Percentiles rank a stretch among this genome's conserved stretches.
These are phyloP conservation scores for Pseudocohnilembus persalinus DNA, from an alignment of 169 alveolate species.

Conservation along the genomic window DNA sequence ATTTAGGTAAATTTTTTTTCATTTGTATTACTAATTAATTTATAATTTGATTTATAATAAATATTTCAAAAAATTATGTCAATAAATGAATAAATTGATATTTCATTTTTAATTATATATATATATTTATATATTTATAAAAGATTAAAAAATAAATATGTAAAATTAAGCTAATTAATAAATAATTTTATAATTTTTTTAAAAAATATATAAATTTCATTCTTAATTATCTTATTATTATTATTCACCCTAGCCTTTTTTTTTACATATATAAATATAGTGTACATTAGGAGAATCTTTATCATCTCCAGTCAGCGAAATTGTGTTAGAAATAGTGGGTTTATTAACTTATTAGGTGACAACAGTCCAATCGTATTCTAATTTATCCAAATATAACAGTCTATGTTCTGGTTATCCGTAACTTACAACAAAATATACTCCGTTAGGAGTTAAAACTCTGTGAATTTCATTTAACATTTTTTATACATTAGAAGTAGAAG, in stretches of 20 bases:
- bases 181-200: too few relatives aligned
- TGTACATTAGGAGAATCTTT: constrained; percentile 69
- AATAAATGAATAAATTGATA: too few relatives aligned
- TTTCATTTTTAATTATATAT: too few relatives aligned
- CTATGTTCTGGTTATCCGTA: constrained; percentile 92
- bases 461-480: constrained; percentile 84
- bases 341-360: constrained; percentile 49
- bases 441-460: constrained; percentile 79
- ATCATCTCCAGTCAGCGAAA: constrained; percentile 59
- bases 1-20: too few relatives aligned
- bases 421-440: constrained; percentile 87
- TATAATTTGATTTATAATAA: too few relatives aligned
- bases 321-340: constrained; percentile 56
- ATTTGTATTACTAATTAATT: too few relatives aligned
- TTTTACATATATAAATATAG: constrained; percentile 59
- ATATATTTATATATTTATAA: too few relatives aligned
- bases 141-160: too few relatives aligned
- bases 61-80: too few relatives aligned
- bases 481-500: constrained; percentile 84
- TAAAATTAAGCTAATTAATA: too few relatives aligned
- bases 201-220: not conserved
- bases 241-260: not conserved
- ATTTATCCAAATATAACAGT: constrained; percentile 75
- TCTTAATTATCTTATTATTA: not conserved
- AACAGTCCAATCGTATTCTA: constrained; percentile 59